Conservation (phyloP, 257 asterid species). For the Primulina huaijiensis region DNA sequence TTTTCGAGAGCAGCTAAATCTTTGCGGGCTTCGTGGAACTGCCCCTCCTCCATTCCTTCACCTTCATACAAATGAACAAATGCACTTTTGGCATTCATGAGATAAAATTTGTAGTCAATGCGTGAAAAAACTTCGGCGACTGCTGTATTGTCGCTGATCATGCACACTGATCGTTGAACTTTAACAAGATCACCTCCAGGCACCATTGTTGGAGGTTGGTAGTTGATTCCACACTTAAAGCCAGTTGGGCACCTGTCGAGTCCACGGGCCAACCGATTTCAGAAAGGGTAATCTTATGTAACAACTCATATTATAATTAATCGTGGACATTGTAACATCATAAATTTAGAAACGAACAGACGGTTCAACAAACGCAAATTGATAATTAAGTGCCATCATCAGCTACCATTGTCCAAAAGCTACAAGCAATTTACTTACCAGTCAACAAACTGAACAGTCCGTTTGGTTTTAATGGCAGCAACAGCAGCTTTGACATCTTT, state of each 20-base stretch:
- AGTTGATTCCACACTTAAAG: slow-evolving; percentile 86
- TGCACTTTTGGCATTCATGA: slow-evolving; percentile 89
- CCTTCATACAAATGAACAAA: slow-evolving; percentile 95
- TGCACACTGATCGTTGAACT: slow-evolving; percentile 91
- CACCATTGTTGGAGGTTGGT: slow-evolving; percentile 85
- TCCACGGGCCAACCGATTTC: background rate
- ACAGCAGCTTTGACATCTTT: slow-evolving; percentile 97
- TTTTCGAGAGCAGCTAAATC: too few relatives aligned
- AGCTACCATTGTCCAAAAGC: background rate
- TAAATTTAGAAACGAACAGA: background rate
- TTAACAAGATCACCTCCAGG: slow-evolving; percentile 93
- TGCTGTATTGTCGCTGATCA: slow-evolving; percentile 94
- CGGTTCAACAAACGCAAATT: background rate
- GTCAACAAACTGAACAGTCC: slow-evolving; percentile 91
- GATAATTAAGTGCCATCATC: background rate
- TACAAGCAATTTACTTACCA: slow-evolving; percentile 49
- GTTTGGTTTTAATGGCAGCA: slow-evolving; percentile 80
- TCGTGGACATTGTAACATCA: background rate
- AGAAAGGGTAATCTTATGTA: background rate
- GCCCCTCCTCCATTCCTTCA: slow-evolving; percentile 25
- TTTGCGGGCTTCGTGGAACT: too few relatives aligned
- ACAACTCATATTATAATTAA: background rate
- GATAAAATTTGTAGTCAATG: slow-evolving; percentile 85
- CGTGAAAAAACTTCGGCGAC: slow-evolving; percentile 93
- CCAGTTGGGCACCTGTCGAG: slow-evolving; percentile 87